Percentiles rank a stretch among this genome's conserved stretches.
phyloP scores from a whole-genome alignment of 2,329 filamentous ascomycete genomes.

The Thermothelomyces thermophilus region DNA sequence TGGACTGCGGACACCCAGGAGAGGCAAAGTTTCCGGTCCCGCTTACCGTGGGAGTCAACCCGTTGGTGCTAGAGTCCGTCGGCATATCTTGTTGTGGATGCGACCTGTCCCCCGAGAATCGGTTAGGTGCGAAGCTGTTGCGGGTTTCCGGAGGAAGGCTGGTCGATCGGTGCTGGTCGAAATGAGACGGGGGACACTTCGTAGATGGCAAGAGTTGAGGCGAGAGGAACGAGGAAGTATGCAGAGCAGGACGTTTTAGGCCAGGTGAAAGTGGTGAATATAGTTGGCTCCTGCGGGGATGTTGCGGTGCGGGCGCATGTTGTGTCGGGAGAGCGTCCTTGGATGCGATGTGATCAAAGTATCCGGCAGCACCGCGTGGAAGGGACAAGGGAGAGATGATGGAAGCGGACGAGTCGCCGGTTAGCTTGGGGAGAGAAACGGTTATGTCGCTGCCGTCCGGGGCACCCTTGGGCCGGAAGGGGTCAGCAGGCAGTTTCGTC shows the following conservation, averaged over 20 bases:
- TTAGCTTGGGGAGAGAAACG: constrained; percentile 24
- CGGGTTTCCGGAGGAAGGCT: constrained; percentile 28
- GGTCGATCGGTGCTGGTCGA: constrained; percentile 27
- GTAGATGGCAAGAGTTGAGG: constrained; percentile 22
- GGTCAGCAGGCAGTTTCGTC: constrained; percentile 37
- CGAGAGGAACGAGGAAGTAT: constrained; percentile 24
- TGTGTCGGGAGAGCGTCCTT: constrained; percentile 13
- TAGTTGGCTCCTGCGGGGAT: constrained; percentile 5
- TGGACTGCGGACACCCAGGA: constrained; percentile 26
- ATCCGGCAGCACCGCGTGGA: constrained; percentile 32
- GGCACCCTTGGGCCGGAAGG: constrained; percentile 37
- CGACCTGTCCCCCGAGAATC: neutral
- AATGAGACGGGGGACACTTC: constrained; percentile 19
- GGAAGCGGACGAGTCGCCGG: constrained; percentile 30
- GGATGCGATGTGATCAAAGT: constrained; percentile 31
- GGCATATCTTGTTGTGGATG: neutral
- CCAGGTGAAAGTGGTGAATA: constrained; percentile 25
- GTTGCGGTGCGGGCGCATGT: neutral
- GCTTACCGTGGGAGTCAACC: constrained; percentile 3
- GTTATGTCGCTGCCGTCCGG: constrained; percentile 30
- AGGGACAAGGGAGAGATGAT: constrained; percentile 37
- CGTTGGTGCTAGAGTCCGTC: constrained; percentile 1
- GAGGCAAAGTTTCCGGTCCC: constrained; percentile 3
- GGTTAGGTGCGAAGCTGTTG: neutral
- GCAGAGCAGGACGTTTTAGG: constrained; percentile 21